Evolutionary conservation across 306 rosid genomes (phyloP).

Genomic region (Vigna radiata): DNA sequence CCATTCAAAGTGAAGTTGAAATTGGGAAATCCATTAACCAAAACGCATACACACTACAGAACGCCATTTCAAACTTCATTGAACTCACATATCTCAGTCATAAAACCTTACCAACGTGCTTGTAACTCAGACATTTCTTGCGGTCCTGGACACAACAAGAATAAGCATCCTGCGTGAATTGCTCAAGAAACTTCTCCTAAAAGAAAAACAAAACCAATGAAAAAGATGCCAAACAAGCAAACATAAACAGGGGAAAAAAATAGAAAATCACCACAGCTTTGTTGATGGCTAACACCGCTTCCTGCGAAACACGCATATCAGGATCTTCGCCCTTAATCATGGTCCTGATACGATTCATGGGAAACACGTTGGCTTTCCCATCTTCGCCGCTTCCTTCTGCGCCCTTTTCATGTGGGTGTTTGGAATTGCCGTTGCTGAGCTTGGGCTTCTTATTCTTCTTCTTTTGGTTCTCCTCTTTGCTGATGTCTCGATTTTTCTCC

Average conservation of each 20-base stretch:
- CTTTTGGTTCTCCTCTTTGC: constrained; percentile 3
- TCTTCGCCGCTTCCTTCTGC: constrained; percentile 48
- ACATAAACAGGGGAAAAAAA: neutral
- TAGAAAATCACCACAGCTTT: constrained; percentile 64
- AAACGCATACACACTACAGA: neutral
- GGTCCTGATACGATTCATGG: constrained; percentile 79
- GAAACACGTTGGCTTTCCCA: constrained; percentile 58
- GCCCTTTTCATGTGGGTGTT: constrained; percentile 24
- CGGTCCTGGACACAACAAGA: constrained; percentile 62
- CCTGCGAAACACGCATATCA: constrained; percentile 64
- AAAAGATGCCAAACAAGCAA: too few species aligned
- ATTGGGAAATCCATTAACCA: neutral
- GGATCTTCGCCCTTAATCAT: constrained; percentile 63
- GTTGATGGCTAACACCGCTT: constrained; percentile 75
- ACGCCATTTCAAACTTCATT: constrained; percentile 8
- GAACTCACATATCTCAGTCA: neutral
- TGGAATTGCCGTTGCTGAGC: constrained; percentile 55
- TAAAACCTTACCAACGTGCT: constrained; percentile 67
- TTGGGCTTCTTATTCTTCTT: constrained; percentile 42
- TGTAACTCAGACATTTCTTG: constrained; percentile 74
- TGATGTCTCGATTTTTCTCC: constrained; percentile 15
- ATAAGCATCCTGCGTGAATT: constrained; percentile 65
- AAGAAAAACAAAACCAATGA: neutral
- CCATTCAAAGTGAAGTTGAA: neutral
- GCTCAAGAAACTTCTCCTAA: constrained; percentile 89